Evolutionary conservation across 768 basidiomycete species (phyloP).

Genomic region (Panus rudis): DNA sequence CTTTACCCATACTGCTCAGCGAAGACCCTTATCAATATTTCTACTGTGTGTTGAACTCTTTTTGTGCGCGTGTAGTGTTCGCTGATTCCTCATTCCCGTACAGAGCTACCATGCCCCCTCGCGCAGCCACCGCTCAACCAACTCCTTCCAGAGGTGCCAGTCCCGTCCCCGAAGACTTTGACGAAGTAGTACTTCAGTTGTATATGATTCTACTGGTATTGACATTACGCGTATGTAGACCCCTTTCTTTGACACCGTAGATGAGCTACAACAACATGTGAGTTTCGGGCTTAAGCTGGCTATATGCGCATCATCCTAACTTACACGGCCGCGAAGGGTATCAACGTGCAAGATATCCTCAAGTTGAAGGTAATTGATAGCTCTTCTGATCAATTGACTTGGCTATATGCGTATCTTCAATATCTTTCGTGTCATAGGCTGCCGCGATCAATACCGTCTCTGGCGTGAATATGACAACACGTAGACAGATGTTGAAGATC

Average conservation of each 20-base stretch:
- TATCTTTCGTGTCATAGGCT: slow-evolving; percentile 34
- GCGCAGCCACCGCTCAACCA: slow-evolving; percentile 39
- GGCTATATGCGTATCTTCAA: slow-evolving; percentile 4
- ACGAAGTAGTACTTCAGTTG: slow-evolving; percentile 28
- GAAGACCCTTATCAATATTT: too few relatives aligned
- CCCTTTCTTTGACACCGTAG: slow-evolving; percentile 70
- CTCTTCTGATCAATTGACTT: neutral
- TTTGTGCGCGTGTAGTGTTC: too few relatives aligned
- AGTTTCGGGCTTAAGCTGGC: slow-evolving; percentile 10
- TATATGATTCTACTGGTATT: slow-evolving; percentile 2
- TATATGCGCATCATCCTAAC: slow-evolving; percentile 2
- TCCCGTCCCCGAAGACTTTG: slow-evolving; percentile 35
- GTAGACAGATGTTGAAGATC: slow-evolving; percentile 86
- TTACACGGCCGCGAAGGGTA: too few relatives aligned
- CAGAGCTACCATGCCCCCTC: slow-evolving; percentile 27
- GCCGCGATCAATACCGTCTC: slow-evolving; percentile 81
- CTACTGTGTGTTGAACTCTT: too few relatives aligned
- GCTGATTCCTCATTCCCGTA: too few relatives aligned
- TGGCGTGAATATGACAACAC: slow-evolving; percentile 87
- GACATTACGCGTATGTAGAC: slow-evolving; percentile 27
- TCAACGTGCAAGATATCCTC: slow-evolving; percentile 90
- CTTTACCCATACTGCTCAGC: too few relatives aligned
- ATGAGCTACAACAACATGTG: slow-evolving; percentile 80
- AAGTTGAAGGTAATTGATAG: slow-evolving; percentile 86
- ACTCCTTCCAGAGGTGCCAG: slow-evolving; percentile 44